phyloP scores from a whole-genome alignment of 1,139 yeast species.

The Yarrowia galli region DNA sequence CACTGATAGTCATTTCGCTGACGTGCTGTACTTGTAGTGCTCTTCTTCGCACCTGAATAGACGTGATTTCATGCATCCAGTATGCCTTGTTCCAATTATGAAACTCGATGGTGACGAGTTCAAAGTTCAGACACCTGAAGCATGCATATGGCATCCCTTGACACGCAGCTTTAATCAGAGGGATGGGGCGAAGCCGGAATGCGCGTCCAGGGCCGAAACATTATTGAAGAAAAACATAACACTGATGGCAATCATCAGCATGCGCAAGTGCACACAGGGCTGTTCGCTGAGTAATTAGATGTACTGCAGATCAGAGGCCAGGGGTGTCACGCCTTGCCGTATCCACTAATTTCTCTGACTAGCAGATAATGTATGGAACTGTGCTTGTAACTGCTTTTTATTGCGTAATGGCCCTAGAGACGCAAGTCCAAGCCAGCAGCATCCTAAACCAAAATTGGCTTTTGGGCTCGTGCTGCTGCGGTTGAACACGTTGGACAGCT shows the following conservation, averaged over 20 bases:
- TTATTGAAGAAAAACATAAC: not conserved
- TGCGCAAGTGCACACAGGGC: not conserved
- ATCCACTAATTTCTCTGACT: constrained; percentile 4
- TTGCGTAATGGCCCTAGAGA: constrained; percentile 30
- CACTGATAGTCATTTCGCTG: not conserved
- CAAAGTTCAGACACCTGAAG: constrained; percentile 20
- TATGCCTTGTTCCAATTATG: constrained; percentile 8
- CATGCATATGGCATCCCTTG: constrained; percentile 31
- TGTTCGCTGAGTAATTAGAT: not conserved
- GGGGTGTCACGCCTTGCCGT: not conserved
- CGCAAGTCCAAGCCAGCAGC: constrained; percentile 26
- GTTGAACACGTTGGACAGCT: constrained; percentile 34
- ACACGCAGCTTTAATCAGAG: constrained; percentile 13
- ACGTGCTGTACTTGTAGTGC: not conserved
- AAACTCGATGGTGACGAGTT: constrained; percentile 7
- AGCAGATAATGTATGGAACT: constrained; percentile 20
- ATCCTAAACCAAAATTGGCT: not conserved
- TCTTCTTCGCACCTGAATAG: not conserved
- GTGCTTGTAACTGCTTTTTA: constrained; percentile 16
- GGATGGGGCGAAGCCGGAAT: constrained; percentile 32
- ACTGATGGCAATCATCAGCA: too few species aligned
- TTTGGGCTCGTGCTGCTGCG: constrained; percentile 36
- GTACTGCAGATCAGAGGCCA: too few species aligned
- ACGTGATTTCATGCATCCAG: not conserved
- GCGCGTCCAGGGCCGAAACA: constrained; percentile 18